A percentile compares a stretch with the other conserved stretches of the same genome.
Evolutionary conservation across 78 protist species (phyloP).

Genomic region (Acrasis kona): DNA sequence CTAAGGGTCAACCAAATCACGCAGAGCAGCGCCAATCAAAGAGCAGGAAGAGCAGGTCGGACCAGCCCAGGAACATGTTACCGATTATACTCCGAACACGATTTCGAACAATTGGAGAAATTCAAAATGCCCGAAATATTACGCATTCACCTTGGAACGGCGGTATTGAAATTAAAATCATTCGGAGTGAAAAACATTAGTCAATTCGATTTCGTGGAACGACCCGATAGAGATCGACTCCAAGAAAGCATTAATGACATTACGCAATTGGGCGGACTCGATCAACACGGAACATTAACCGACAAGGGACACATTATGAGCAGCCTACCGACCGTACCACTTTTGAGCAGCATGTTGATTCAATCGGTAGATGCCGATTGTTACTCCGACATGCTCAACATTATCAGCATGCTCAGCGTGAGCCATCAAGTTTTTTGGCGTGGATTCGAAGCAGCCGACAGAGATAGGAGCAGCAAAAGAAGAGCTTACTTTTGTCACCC

Average conservation of each 20-base stretch:
- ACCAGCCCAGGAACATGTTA: slow-evolving; percentile 34
- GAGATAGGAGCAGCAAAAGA: too few species aligned
- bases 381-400: slow-evolving; percentile 84
- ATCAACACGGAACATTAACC: slow-evolving; percentile 95
- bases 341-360: slow-evolving; percentile 74
- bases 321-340: slow-evolving; percentile 97
- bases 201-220: slow-evolving; percentile 32
- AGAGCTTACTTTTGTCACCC: slow-evolving; percentile 81
- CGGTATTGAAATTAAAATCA: neutral
- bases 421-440: slow-evolving; percentile 89
- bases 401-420: slow-evolving; percentile 91
- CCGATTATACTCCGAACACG: slow-evolving; percentile 3
- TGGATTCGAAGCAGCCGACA: slow-evolving; percentile 83
- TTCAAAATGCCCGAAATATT: neutral
- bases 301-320: slow-evolving; percentile 91
- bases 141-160: neutral
- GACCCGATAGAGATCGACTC: neutral
- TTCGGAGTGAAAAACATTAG: neutral
- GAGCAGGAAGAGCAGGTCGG: slow-evolving; percentile 80
- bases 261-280: slow-evolving; percentile 85
- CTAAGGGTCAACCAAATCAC: slow-evolving; percentile 12
- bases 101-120: neutral
- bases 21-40: slow-evolving; percentile 21
- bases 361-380: slow-evolving; percentile 86
- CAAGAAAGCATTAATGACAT: slow-evolving; percentile 35